Conservation (phyloP, 495 filamentous ascomycete genomes). For the Aspergillus asperescens region DNA sequence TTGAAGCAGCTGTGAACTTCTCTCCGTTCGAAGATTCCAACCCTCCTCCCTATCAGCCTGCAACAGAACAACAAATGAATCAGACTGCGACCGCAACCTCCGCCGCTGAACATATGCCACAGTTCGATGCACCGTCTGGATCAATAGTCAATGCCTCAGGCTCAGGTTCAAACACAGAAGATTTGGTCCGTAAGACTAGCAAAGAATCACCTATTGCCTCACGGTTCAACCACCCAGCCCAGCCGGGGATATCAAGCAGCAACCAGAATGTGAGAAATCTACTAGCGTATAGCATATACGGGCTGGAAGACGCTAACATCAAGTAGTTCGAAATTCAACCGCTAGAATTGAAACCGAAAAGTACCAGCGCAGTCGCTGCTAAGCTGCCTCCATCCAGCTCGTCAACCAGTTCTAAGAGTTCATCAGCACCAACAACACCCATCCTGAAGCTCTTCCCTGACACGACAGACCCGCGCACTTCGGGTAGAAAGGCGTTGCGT, state of each 20-base stretch:
- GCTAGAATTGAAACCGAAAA: not conserved
- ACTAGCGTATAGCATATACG: not conserved
- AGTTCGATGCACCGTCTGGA: not conserved
- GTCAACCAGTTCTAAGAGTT: conserved; percentile 10
- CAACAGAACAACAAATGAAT: not conserved
- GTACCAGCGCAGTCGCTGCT: not conserved
- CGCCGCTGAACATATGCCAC: not conserved
- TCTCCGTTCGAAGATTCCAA: conserved; percentile 25
- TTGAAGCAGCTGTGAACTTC: conserved; percentile 34
- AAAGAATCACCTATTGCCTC: not conserved
- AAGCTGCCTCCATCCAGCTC: not conserved
- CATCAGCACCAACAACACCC: conserved; percentile 15
- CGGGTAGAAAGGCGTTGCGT: conserved; percentile 28
- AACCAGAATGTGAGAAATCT: not conserved
- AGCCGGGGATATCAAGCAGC: not conserved
- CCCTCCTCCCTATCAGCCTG: conserved; percentile 30
- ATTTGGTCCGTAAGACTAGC: not conserved
- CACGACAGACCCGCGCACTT: conserved; percentile 30
- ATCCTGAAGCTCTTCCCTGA: conserved; percentile 39
- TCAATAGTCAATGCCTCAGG: not conserved
- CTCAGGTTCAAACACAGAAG: not conserved
- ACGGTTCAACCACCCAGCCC: not conserved
- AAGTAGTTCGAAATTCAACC: not conserved
- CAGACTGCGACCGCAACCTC: not conserved
- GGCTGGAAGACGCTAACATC: not conserved